A percentile compares a stretch with the other conserved stretches of the same genome.
Conservation (phyloP, 2,329 filamentous ascomycete species). For the Diplodia seriata region DNA sequence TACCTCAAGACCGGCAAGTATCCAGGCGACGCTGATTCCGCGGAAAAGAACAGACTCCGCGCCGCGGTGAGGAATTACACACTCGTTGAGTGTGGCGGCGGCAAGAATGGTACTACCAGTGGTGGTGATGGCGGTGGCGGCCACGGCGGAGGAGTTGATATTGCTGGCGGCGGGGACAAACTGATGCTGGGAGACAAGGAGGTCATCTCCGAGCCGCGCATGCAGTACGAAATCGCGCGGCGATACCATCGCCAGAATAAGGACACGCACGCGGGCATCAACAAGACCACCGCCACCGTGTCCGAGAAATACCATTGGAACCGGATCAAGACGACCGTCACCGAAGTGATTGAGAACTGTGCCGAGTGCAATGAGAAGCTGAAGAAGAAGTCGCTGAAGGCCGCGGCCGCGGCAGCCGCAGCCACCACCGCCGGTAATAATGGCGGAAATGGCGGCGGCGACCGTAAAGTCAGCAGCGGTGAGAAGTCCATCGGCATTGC, state of each 20-base stretch:
- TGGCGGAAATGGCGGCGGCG: background rate
- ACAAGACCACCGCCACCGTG: conserved; percentile 95
- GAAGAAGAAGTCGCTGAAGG: conserved; percentile 28
- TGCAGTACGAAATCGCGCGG: conserved; percentile 88
- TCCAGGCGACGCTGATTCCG: conserved; percentile 88
- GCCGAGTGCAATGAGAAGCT: conserved; percentile 78
- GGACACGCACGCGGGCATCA: conserved; percentile 81
- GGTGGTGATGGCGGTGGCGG: conserved; percentile 35
- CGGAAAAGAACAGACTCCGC: conserved; percentile 92
- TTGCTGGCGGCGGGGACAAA: conserved; percentile 64
- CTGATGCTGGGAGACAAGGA: conserved; percentile 98
- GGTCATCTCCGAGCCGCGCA: conserved; percentile 87
- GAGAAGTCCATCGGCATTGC: conserved; percentile 2
- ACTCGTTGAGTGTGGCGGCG: conserved; percentile 59
- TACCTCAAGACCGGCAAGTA: conserved; percentile 96
- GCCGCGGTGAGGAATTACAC: conserved; percentile 97
- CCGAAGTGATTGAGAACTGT: conserved; percentile 91
- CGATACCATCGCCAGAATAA: conserved; percentile 66
- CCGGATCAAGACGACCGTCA: conserved; percentile 96
- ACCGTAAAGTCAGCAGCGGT: conserved; percentile 1
- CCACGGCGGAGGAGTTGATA: conserved; percentile 35
- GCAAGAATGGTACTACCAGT: background rate
- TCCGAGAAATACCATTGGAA: conserved; percentile 97
- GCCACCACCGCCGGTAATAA: background rate
- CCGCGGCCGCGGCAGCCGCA: conserved; percentile 12